phyloP scores from a whole-genome alignment of 805 yeast genomes.

The Candida glaebosa region DNA sequence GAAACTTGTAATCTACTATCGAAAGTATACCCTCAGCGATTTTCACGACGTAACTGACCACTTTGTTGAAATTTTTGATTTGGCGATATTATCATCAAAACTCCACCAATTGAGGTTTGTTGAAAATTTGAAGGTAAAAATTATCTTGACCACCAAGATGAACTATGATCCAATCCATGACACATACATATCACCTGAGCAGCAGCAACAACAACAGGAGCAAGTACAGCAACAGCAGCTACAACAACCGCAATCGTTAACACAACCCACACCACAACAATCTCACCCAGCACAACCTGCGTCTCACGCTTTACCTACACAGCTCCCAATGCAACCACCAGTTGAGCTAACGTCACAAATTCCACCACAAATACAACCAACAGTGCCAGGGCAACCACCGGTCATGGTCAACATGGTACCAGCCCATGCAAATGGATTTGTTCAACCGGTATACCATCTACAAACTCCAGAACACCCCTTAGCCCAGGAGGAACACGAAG shows the following conservation, averaged over 20 bases:
- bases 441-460: not conserved
- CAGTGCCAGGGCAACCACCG: not conserved
- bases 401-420: not conserved
- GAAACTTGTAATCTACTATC: no score
- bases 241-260: not conserved
- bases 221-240: not conserved
- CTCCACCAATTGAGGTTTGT: no score
- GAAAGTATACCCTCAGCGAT: no score
- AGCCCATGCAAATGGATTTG: not conserved
- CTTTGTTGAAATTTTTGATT: no score
- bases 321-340: slow-evolving; percentile 4
- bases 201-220: slow-evolving; percentile 1
- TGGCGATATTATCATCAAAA: no score
- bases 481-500: not conserved
- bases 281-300: not conserved
- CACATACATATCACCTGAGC: slow-evolving; percentile 18
- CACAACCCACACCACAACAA: not conserved
- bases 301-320: not conserved
- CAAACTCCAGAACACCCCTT: not conserved
- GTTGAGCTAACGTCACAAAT: not conserved
- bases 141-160: slow-evolving; percentile 17
- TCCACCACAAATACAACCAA: slow-evolving; percentile 4
- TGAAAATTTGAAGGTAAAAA: no score
- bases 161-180: slow-evolving; percentile 45
- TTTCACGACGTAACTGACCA: no score